Base-by-base conservation (phyloP, 108 stramenopile species). In the Poteriospumella lacustris region DNA sequence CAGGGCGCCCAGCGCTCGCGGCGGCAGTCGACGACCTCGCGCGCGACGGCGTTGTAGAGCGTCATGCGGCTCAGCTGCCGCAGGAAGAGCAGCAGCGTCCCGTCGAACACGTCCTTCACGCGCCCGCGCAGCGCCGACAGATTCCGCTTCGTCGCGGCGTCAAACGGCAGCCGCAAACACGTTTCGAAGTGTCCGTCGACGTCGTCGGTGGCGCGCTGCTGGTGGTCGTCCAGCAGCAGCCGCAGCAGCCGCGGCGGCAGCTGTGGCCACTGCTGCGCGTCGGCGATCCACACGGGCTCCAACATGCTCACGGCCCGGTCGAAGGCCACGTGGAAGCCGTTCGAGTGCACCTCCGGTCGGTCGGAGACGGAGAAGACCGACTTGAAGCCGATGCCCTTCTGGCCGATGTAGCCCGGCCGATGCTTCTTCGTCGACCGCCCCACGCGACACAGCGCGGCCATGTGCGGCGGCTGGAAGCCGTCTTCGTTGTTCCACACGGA, bases 331-430 rank as follows among this genome's bases (percentile, higher is more conserved):
- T 64, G 60, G 24, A 64, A 64, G 60, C 24, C 60, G 36, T 64
- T 64, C 12, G 60, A 64, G 31, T 64, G 60, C 24, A 64, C 24
- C 36, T 64, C 60, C 9, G 60, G 60, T 34, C 29, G 15, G 36
- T 64, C 60, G 12, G 60, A 64, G 15, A 64, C 24, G 31, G 60
- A 64, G 31, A 64, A 64, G 33, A 64, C 60, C 31, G 60, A 64
- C 36, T 64, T 64, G 31, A 64, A 64, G 29, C 60, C 60, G 15
- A 64, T 64, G 15, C 60, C 60, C 36, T 64, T 64, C 24, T 64
- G 60, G 31, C 60, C 60, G 36, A 64, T 64, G 36, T 64, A 64
- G 24, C 60, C 60, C 33, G 60, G 3, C 3, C 31, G 9, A 24
- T 24, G 9, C 31, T 64, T 3, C 60, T 64, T 64, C 24, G 60